Conservation (phyloP, 2,329 filamentous ascomycete species). For the Trichophyton mentagrophytes region DNA sequence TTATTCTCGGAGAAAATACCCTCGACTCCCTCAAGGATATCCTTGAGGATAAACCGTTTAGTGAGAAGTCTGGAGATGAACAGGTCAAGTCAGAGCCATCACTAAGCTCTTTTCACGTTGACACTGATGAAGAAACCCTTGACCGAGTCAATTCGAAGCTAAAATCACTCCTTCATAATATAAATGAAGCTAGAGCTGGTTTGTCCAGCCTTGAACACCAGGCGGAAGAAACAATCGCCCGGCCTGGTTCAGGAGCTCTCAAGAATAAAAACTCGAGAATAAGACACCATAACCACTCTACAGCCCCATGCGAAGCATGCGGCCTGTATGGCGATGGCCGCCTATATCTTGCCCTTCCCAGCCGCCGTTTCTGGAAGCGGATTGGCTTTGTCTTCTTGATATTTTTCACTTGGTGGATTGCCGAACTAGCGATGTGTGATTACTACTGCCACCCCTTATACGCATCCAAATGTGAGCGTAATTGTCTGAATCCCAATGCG, state of each 20-base stretch:
- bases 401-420: slow-evolving; percentile 37
- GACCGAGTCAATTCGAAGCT: slow-evolving; percentile 30
- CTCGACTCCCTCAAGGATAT: slow-evolving; percentile 34
- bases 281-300: slow-evolving; percentile 8
- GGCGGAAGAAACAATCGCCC: slow-evolving; percentile 15
- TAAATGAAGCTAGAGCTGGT: slow-evolving; percentile 30
- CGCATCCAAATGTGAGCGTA: slow-evolving; percentile 37
- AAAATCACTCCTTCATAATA: slow-evolving; percentile 27
- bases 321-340: slow-evolving; percentile 18
- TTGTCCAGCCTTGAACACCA: slow-evolving; percentile 29
- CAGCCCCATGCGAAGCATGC: slow-evolving; percentile 17
- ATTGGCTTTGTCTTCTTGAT: slow-evolving; percentile 30
- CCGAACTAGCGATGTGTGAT: slow-evolving; percentile 38
- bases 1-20: slow-evolving; percentile 33
- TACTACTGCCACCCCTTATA: slow-evolving; percentile 41
- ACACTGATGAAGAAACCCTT: slow-evolving; percentile 20
- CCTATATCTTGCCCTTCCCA: slow-evolving; percentile 22
- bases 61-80: slow-evolving; percentile 14
- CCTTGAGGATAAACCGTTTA: slow-evolving; percentile 22
- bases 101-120: not conserved
- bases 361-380: slow-evolving; percentile 27
- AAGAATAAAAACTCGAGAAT: slow-evolving; percentile 8
- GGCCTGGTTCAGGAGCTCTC: slow-evolving; percentile 9
- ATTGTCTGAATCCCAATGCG: slow-evolving; percentile 39
- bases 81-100: slow-evolving; percentile 1